Evolutionary conservation across 768 basidiomycete species (phyloP), one percentile per base, ranked within the genome.

Genomic region (Nidularia sp.): DNA sequence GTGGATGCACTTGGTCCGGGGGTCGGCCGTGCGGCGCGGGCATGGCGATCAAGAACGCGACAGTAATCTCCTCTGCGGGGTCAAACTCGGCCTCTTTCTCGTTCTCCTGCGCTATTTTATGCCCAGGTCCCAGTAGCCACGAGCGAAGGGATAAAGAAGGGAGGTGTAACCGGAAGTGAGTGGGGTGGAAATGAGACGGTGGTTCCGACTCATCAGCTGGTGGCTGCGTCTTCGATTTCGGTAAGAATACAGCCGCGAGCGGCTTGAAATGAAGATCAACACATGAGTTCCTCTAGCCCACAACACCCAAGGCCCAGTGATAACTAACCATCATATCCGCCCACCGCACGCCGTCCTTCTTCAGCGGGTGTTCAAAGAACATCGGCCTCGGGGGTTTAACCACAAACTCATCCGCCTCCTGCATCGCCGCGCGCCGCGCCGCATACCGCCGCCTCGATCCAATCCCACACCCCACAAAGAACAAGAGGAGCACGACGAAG

Each of bases 401-500:
- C 18, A 18, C 18, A 18, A 1, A 18, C 1, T 1, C 18, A 18
- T 18, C 18, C 41, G n/a, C 56, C 6, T 58, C 55, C 46, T 61
- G 42, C 34, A 57, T 48, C 6, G 50, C 51, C 35, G 58, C 60
- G n/a, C 70, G 58, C 33, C 70, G 60, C 36, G 67, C 56, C 31
- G 61, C 47, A 22, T 66, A 54, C 47, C 79, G 62, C 44, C 77
- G 64, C 53, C 81, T 69, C 13, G 79, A 73, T 46, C 74, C 68
- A 12, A 83, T 57, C 6, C 78, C 79, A 47, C 79, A 81, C 3
- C 70, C 75, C 6, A 81, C 65, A 49, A 83, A 81, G 46, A 83
- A 60, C 44, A 82, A 65, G 31, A 83, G 61, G 44, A 80, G 68
- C 1, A 71, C 67, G 52, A 76, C 66, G 56, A 80, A 76, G 22